Percentiles rank a stretch among this genome's conserved stretches.
Conservation (phyloP, 345 rosid genomes). For the Corchorus olitorius region DNA sequence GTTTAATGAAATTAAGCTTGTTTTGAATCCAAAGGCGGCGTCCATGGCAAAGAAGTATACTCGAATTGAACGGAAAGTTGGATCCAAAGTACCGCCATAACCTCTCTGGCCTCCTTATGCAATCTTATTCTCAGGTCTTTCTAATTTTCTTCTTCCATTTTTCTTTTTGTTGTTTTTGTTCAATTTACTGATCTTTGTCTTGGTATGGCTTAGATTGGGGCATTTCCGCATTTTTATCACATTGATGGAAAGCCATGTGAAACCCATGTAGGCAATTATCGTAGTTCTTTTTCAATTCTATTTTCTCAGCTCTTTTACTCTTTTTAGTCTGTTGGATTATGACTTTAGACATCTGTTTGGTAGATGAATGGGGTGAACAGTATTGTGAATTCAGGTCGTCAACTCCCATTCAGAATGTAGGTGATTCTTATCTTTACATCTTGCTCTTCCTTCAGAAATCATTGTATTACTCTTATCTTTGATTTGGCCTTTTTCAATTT, state of each 20-base stretch:
- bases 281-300: not conserved
- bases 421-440: slow-evolving; percentile 13
- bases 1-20: not conserved
- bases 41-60: slow-evolving; percentile 58
- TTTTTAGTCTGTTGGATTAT: not conserved
- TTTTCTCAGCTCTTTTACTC: not conserved
- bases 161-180: not conserved
- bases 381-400: not conserved
- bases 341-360: slow-evolving; percentile 19
- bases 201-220: slow-evolving; percentile 47
- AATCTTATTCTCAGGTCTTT: slow-evolving; percentile 70
- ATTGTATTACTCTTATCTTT: not conserved
- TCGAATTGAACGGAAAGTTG: slow-evolving; percentile 66
- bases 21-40: slow-evolving; percentile 24
- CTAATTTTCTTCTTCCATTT: not conserved
- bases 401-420: slow-evolving; percentile 26
- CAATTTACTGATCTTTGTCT: not conserved
- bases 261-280: slow-evolving; percentile 49
- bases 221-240: slow-evolving; percentile 65
- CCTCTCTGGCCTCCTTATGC: slow-evolving; percentile 50
- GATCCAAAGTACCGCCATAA: slow-evolving; percentile 54
- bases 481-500: slow-evolving; percentile 1
- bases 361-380: slow-evolving; percentile 34
- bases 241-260: slow-evolving; percentile 48
- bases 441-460: not conserved